Conservation (phyloP, 1,139 yeast genomes). For the Saccharomyces hybrid region DNA sequence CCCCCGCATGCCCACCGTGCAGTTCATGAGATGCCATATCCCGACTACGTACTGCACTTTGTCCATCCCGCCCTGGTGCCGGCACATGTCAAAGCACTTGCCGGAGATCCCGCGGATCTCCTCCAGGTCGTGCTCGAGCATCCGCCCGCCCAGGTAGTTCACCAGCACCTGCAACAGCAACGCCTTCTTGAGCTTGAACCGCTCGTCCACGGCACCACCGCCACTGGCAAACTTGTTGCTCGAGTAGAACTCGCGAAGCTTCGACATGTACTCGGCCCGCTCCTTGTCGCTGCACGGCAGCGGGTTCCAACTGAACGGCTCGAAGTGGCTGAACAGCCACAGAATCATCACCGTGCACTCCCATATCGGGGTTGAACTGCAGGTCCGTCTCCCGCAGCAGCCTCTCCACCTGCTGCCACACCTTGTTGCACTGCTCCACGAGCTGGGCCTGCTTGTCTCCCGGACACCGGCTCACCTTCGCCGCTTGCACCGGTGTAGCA, state of each 20-base stretch:
- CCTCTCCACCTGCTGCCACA: conserved; percentile 19
- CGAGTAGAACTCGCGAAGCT: conserved; percentile 19
- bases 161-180: conserved; percentile 22
- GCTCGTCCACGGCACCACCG: conserved; percentile 2
- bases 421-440: conserved; percentile 6
- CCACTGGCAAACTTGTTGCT: conserved; percentile 14
- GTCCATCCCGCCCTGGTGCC: conserved; percentile 16
- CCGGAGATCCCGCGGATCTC: conserved; percentile 23
- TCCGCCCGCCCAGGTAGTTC: conserved; percentile 28
- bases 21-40: conserved; percentile 29
- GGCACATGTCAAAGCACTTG: conserved; percentile 24
- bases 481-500: conserved; percentile 16
- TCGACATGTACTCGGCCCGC: conserved; percentile 14
- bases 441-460: neutral
- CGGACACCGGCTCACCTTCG: conserved; percentile 1
- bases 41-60: conserved; percentile 24
- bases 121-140: conserved; percentile 26
- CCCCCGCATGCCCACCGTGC: conserved; percentile 28
- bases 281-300: conserved; percentile 23
- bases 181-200: conserved; percentile 20
- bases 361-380: conserved; percentile 20
- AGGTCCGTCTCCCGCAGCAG: conserved; percentile 13
- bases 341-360: conserved; percentile 24
- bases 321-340: conserved; percentile 27
- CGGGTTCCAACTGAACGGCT: conserved; percentile 27